Evolutionary conservation across 768 basidiomycete genomes (phyloP), one percentile per base, ranked within the genome.

Genomic region (Mycena galericulata): DNA sequence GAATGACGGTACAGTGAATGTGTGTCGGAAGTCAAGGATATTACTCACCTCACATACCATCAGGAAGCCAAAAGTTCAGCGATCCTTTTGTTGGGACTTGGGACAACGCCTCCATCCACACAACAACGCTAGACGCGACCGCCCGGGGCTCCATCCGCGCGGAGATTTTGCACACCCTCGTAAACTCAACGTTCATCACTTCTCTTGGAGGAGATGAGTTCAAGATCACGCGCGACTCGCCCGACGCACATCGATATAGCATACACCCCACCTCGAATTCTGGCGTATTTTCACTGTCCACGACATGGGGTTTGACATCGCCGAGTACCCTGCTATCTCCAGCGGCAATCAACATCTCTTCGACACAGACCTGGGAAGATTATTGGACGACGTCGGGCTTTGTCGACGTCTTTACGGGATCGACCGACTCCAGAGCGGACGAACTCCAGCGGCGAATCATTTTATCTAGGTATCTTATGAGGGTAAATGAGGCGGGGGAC

Each of bases 61-160:
- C 34, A 43, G 41, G 41, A 15, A 17, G 17, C 6, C 14, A 38
- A 20, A 88, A 89, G 72, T 90, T 89, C 73, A 81, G 82, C 20
- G 88, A 85, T 5, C 88, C 88, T 1, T 88, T 88, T 69, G 89
- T 90, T 0, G 89, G 89, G 2, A 75, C 75, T n/a, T 88, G 78
- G 78, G 83, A 85, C 66, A 79, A 78, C 46, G 82, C 84, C 0
- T 73, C 79, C 17, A 85, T 83, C 50, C 88, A 89, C 67, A 86
- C 84, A 2, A 88, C 88, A 4, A 69, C 73, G 0, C 75, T 87
- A 38, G 55, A 69, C 17, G 70, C 58, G 10, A 72, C 69, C 0
- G 38, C 41, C 17, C 63, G 72, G 41, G 62, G 43, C 4, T 72
- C 68, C 14, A 70, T 76, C 50, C 68, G 65, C 3, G 84, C 86